Conservation (phyloP, 2,329 filamentous ascomycete genomes). For the Dothideomycetidae sp. region DNA sequence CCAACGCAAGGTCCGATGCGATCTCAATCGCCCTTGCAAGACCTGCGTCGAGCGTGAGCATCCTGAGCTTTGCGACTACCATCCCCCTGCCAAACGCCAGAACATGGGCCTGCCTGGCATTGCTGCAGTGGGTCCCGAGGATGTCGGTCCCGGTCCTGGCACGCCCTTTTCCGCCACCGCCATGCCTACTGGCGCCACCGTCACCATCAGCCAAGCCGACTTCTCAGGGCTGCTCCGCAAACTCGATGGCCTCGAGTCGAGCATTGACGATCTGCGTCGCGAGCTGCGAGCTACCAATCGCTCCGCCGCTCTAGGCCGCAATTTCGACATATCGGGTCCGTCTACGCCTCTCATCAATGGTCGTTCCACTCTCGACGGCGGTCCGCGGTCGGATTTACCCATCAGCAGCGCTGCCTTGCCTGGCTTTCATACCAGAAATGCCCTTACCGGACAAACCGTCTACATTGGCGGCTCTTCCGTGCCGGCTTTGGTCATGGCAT, state of each 20-base stretch:
- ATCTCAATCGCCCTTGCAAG: slow-evolving; percentile 33
- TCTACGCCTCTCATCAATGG: slow-evolving; percentile 11
- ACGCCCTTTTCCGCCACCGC: slow-evolving; percentile 2
- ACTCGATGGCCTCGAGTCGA: slow-evolving; percentile 33
- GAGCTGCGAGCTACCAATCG: slow-evolving; percentile 17
- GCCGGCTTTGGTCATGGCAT: slow-evolving; percentile 43
- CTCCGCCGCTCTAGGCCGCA: not conserved
- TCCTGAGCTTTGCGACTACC: slow-evolving; percentile 34
- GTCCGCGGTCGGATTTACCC: slow-evolving; percentile 1
- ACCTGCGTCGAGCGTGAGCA: slow-evolving; percentile 37
- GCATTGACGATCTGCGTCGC: slow-evolving; percentile 29
- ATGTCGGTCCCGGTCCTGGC: slow-evolving; percentile 6
- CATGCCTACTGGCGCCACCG: slow-evolving; percentile 12
- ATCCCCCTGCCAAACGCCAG: slow-evolving; percentile 25
- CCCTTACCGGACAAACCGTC: slow-evolving; percentile 44
- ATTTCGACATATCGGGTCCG: slow-evolving; percentile 10
- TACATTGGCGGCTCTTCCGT: slow-evolving; percentile 49
- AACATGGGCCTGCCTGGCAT: slow-evolving; percentile 12
- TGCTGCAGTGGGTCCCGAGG: slow-evolving; percentile 10
- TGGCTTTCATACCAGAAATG: slow-evolving; percentile 47
- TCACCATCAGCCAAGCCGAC: slow-evolving; percentile 25
- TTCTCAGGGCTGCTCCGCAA: slow-evolving; percentile 36
- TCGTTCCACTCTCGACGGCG: not conserved
- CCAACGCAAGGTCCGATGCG: slow-evolving; percentile 32
- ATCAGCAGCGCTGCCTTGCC: slow-evolving; percentile 27